These are phyloP conservation scores for Myriosclerotinia curreyana DNA, from an alignment of 2,329 filamentous ascomycete genomes.

Conservation along the genomic window DNA sequence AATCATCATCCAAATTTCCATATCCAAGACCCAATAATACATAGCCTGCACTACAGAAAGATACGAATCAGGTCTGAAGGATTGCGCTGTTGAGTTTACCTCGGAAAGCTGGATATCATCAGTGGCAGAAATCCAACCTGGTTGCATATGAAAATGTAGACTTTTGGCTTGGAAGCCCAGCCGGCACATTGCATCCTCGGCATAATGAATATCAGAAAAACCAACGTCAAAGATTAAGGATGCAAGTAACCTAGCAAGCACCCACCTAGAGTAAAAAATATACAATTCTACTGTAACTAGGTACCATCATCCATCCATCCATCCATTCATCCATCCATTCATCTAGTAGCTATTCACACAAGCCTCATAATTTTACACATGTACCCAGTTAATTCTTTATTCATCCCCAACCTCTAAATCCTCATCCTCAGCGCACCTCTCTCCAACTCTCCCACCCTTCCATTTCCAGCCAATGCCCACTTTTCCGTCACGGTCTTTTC, in stretches of 20 bases:
- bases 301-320: background rate
- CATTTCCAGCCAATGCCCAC: constrained; percentile 78
- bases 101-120: too few species aligned
- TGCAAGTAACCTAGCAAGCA: background rate
- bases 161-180: too few species aligned
- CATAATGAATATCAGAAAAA: background rate
- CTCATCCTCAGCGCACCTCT: constrained; percentile 52
- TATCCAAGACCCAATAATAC: too few species aligned
- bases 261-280: background rate
- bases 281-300: background rate
- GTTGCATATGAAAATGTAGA: too few species aligned
- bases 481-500: constrained; percentile 72
- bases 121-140: too few species aligned
- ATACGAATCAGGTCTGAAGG: too few species aligned
- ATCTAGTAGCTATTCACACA: background rate
- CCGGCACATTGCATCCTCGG: too few species aligned
- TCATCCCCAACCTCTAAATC: constrained; percentile 26
- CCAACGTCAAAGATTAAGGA: background rate
- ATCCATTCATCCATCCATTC: background rate
- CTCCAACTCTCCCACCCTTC: constrained; percentile 84
- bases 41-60: too few species aligned
- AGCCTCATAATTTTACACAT: constrained; percentile 1
- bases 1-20: too few species aligned
- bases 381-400: background rate
- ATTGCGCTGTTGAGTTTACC: too few species aligned